Percentiles rank a stretch among this genome's conserved stretches.
phyloP scores from a whole-genome alignment of 768 basidiomycete species.

The Wakefieldia striispora region DNA sequence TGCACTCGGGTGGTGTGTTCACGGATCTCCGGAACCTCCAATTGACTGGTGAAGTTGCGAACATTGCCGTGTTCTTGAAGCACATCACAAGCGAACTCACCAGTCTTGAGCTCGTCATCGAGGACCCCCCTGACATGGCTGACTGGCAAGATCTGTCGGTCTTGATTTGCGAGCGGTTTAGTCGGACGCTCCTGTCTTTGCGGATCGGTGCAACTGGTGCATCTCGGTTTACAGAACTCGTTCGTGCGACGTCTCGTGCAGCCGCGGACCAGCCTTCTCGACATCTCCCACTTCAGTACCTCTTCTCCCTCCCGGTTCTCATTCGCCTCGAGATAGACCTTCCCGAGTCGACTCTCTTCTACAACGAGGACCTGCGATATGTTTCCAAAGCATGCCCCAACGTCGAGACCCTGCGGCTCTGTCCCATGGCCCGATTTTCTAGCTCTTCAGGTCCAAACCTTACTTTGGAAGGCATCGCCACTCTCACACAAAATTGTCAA shows the following conservation, averaged over 20 bases:
- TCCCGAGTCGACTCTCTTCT: slow-evolving; percentile 70
- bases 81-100: slow-evolving; percentile 64
- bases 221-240: slow-evolving; percentile 78
- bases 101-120: slow-evolving; percentile 73
- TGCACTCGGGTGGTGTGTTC: slow-evolving; percentile 56
- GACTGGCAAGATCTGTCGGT: slow-evolving; percentile 75
- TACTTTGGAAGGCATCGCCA: slow-evolving; percentile 60
- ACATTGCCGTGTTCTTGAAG: slow-evolving; percentile 68
- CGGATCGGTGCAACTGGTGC: slow-evolving; percentile 64
- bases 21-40: slow-evolving; percentile 56
- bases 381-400: slow-evolving; percentile 63
- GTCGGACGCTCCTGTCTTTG: slow-evolving; percentile 55
- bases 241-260: slow-evolving; percentile 68
- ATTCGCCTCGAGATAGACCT: slow-evolving; percentile 73
- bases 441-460: slow-evolving; percentile 50
- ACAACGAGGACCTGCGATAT: slow-evolving; percentile 54
- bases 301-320: slow-evolving; percentile 53
- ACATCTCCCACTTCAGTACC: slow-evolving; percentile 58
- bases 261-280: slow-evolving; percentile 53
- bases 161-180: slow-evolving; percentile 62
- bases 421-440: slow-evolving; percentile 67
- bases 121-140: slow-evolving; percentile 70
- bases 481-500: slow-evolving; percentile 55
- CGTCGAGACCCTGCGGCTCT: slow-evolving; percentile 66
- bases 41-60: slow-evolving; percentile 67